Percentiles rank a stretch among this genome's conserved stretches.
phyloP scores from a whole-genome alignment of 2,329 filamentous ascomycete species.

The Diaporthe eres region DNA sequence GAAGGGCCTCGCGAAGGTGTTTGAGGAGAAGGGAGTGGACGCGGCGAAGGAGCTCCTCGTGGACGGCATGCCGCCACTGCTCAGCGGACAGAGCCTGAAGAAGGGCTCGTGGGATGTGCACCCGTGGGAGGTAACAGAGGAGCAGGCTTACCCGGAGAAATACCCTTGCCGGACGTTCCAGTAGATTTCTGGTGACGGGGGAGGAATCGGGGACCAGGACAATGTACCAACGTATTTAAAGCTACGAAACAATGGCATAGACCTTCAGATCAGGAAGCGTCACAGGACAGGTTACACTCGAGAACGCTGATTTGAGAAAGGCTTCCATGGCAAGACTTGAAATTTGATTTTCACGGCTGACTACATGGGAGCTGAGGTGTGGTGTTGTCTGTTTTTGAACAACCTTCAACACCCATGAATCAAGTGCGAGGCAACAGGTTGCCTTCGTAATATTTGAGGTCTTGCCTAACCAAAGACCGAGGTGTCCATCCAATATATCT shows the following conservation, averaged over 20 bases:
- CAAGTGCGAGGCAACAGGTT: not conserved
- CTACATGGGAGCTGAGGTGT: not conserved
- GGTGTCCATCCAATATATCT: not conserved
- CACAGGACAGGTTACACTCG: not conserved
- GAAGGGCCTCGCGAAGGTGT: conserved; percentile 78
- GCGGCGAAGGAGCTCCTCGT: conserved; percentile 74
- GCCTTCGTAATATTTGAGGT: not conserved
- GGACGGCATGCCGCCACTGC: conserved; percentile 88
- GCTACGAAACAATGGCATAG: conserved; percentile 34
- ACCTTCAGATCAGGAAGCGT: not conserved
- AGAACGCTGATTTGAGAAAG: not conserved
- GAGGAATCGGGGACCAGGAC: not conserved
- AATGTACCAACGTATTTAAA: not conserved
- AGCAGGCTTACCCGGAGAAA: conserved; percentile 78
- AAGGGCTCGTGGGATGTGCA: conserved; percentile 74
- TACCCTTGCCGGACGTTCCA: conserved; percentile 76
- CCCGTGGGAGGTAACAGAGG: conserved; percentile 74
- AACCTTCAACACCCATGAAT: too few relatives aligned
- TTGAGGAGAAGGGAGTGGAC: conserved; percentile 73
- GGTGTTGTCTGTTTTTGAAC: not conserved
- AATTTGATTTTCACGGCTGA: not conserved
- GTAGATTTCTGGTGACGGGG: conserved; percentile 50
- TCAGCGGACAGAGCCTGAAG: conserved; percentile 74
- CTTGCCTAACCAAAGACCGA: not conserved
- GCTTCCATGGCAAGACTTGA: not conserved